Evolutionary conservation across 2,329 filamentous ascomycete genomes (phyloP), one percentile per base, ranked within the genome.

Genomic region (Verticillium albo-atrum): DNA sequence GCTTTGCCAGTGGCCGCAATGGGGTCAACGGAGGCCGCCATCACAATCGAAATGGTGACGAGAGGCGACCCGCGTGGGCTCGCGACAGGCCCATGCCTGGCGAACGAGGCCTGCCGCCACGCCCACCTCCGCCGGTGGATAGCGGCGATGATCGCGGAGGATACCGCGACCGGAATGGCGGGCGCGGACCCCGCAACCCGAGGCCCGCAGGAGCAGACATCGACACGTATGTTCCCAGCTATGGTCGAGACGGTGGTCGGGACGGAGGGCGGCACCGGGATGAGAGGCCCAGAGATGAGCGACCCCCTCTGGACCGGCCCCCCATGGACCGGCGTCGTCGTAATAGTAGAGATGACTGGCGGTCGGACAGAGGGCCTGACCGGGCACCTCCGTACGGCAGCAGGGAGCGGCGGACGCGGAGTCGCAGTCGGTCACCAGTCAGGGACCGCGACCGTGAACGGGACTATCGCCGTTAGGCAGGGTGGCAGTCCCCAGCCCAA

Each of bases 41-140:
- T 58, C 75, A 75, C 17, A 68, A 68, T 23, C 34, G 66, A 55
- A 71, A 69, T 56, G 76, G 68, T 23, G 77, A 80, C 17, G 77
- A 79, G 17, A 76, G 81, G 17, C 73, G 82, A 56, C 82, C 82
- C 6, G 82, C 80, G 2, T 86, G 83, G 83, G 77, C 79, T 53
- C 73, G 82, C 57, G 82, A 83, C n/a, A 32, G 55, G 10, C n/a
- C 28, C 15, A 28, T 51, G 55, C 55, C 55, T 3, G 55, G 55
- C 4, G 55, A 57, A 28, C 76, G 79, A 25, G 79, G 77, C 10
- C 68, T 82, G 14, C 80, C 80, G 3, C 80, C 80, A 4, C 74
- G 81, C 10, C 82, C 81, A 2, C 80, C 82, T 2, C 77, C 78
- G n/a, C 74, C 77, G 7, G 74, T 77, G 62, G 55, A 57, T 15